Conservation (phyloP, 163 green algal genomes). For the Scenedesmus sp. region DNA sequence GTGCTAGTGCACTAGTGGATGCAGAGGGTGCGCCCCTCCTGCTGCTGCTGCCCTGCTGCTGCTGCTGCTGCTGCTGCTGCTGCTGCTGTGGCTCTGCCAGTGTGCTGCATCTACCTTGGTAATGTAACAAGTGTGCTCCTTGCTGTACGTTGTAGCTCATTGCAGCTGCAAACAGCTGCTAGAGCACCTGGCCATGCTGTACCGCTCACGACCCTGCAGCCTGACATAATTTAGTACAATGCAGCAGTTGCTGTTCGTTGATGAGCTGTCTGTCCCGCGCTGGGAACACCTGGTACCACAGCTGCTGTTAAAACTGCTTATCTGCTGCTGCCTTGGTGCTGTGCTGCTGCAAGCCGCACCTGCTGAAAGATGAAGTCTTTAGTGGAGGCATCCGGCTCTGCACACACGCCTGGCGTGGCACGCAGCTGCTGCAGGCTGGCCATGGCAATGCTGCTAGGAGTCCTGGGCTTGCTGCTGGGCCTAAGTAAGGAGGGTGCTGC, state of each 20-base stretch:
- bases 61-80: no score
- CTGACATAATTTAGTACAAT: not conserved
- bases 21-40: no score
- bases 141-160: no score
- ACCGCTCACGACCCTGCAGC: not conserved
- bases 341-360: conserved; percentile 35
- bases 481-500: not conserved
- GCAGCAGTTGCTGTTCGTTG: not conserved
- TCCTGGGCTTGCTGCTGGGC: not conserved
- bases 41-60: no score
- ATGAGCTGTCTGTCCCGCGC: not conserved
- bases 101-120: no score
- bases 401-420: conserved; percentile 66
- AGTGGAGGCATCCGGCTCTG: conserved; percentile 74
- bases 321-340: not conserved
- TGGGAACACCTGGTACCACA: not conserved
- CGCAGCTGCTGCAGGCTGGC: conserved; percentile 32
- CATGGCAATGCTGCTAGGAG: conserved; percentile 3
- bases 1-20: no score
- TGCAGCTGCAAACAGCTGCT: not conserved
- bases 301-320: not conserved
- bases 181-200: not conserved
- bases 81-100: no score
- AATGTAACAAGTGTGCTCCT: no score
- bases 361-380: conserved; percentile 91